Evolutionary conservation across 2,329 filamentous ascomycete genomes (phyloP).

Genomic region (Ceratocystis albifundus): DNA sequence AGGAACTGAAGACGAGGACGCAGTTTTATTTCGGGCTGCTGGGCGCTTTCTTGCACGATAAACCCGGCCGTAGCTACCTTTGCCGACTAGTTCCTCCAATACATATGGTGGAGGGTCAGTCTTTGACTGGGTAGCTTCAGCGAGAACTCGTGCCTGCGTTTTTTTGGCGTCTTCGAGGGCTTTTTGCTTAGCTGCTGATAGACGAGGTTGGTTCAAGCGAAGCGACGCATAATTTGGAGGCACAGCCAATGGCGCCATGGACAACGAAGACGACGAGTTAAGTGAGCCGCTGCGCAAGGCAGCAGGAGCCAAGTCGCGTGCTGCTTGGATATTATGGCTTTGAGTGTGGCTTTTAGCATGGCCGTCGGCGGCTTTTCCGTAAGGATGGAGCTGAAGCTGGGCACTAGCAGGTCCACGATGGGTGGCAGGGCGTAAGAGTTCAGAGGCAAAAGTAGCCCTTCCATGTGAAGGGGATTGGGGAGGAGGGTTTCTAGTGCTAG

Average conservation of each 20-base stretch:
- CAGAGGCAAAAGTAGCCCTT: not conserved
- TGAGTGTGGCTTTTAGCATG: not conserved
- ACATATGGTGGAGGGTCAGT: constrained; percentile 53
- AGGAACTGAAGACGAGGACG: not conserved
- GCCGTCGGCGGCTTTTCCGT: not conserved
- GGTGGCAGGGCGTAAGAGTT: not conserved
- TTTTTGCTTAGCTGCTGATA: constrained; percentile 43
- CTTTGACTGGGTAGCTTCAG: constrained; percentile 48
- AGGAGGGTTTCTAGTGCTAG: not conserved
- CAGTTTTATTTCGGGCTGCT: constrained; percentile 25
- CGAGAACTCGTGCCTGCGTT: constrained; percentile 54
- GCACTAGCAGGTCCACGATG: not conserved
- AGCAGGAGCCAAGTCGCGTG: not conserved
- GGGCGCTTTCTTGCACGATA: constrained; percentile 47
- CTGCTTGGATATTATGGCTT: not conserved
- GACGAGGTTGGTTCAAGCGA: constrained; percentile 28
- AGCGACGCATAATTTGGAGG: not conserved
- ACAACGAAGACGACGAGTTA: constrained; percentile 6
- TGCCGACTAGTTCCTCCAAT: constrained; percentile 62
- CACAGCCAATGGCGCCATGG: not conserved
- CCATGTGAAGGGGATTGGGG: not conserved
- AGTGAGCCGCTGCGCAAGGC: not conserved
- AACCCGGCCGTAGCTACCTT: constrained; percentile 62
- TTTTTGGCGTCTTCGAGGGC: constrained; percentile 58
- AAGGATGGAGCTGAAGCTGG: not conserved